Base-by-base conservation (phyloP, 257 asterid genomes). In the Jacaranda mimosifolia region DNA sequence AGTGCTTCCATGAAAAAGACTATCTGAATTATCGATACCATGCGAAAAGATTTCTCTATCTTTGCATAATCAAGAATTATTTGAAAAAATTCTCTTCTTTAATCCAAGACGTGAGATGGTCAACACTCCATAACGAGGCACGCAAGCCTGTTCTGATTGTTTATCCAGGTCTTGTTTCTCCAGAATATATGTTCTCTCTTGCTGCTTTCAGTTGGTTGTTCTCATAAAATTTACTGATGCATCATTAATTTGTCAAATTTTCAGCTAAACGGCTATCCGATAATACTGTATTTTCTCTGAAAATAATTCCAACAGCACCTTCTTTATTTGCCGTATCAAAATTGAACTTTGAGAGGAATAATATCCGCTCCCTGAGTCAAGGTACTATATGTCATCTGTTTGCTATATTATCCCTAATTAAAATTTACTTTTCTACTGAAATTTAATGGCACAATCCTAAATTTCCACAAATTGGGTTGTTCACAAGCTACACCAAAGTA, bases 1-100 rank as follows among this genome's bases (percentile, higher is more conserved):
- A 88, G 81, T 91, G 98, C 87, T 96, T 96, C 83, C 92, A 88
- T 60, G 97, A 91, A 77, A 96, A 96, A 80, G 99, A 96, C 84
- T 93, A 89, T 85, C 87, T 96, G 71, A 96, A 96, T 82, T 82
- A 96, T 76, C 93, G 99, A 40, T 96, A 96, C 84, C 97, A 96
- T 84, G 91, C 98, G 26, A 96, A 96, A 79, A 87, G 99, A 81
- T 91, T 84, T 80, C 97, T 96, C 40, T 96, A 96, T 88, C 95
- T 96, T 3, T 90, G 97, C 84, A 81, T 89, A 65, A 83, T 93
- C 72, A 93, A 91, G 90, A 86, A 96, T 56, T 81, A 89, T 76
- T 84, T 96, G 81, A 86, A 78, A 26, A 26, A 26, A 70, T 42
- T 63, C 1, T 88, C 93, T 79, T 72, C 92, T 42, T 48, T 75